Base-by-base conservation (phyloP, 352 stramenopile species). In the Phytophthora megakarya region DNA sequence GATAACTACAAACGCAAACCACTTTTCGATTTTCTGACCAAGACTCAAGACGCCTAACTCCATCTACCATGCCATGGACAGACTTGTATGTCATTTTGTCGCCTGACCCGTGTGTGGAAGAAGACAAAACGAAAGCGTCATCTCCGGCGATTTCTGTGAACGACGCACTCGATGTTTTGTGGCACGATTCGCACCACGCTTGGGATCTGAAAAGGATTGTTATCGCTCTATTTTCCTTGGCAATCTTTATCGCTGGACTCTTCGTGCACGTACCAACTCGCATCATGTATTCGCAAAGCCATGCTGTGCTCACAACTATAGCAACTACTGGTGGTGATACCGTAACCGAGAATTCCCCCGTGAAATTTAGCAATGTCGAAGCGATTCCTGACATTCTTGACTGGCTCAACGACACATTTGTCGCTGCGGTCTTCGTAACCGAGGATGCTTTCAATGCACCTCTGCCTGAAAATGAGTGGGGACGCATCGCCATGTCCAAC, bases 351-450 rank as follows among this genome's bases (percentile, higher is more conserved):
- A 48, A 76, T 22, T 78, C 72, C 11, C 62, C 61, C 21, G 73
- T 81, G 5, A 72, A 78, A 26, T 80, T 81, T 32, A 35, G 22
- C 15, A 81, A 79, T 56, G 79, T 85, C 23, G 38, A 64, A 30
- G 60, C 58, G 9, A 56, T 67, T 22, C 32, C 15, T 2, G 71
- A 80, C 30, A 56, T 78, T 6, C 77, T 79, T 35, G 48, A 72
- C 37, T 82, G 76, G 73, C 56, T 85, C 51, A 64, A 58, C 15
- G 26, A 68, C 18, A 77, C 76, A n/a, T 70, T 84, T 44, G 57
- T 81, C 8, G 73, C 67, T 0, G 62, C 39, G 19, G 59, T 75
- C 19, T 84, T 84, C 11, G 65, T 84, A 23, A 81, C 72, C 0
- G 52, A 71, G 19, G 67, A 78, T 44, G 11, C 43, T 5, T 80